Base-by-base conservation (phyloP, 805 yeast species). In the Candida chauliodis region DNA sequence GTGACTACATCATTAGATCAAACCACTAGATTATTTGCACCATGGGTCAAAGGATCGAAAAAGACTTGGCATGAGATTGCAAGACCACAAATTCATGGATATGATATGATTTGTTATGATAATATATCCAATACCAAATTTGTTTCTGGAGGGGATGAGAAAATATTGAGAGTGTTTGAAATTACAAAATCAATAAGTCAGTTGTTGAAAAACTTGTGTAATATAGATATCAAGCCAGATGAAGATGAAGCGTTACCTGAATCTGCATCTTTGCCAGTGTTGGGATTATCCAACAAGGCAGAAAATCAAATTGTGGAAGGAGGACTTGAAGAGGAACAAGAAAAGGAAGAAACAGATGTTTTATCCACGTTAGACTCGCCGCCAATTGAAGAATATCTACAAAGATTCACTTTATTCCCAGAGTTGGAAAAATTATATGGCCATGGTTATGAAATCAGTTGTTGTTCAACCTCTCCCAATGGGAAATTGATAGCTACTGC, bases 11-110 rank as follows among this genome's bases (percentile, higher is more conserved):
- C 97, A 0, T 61, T 85, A 30, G 99, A 93, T 56, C 98, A 93
- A 62, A 93, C 99, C 0, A 87, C 98, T 0, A 73, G 99, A 51
- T 56, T 93, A 17, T 83, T 74, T 59, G 80, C 95, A 0, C 76
- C 74, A 19, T 84, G 88, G 86, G 44, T 42, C 2, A 13, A 19
- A 30, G 40, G 50, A 9, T 43, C 48, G 5, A 40, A 47, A 0
- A 35, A 31, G 2, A 68, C 81, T 1, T 89, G 96, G 95, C 83
- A 82, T 55, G 99, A 93, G 58, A 82, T 93, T 59, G 87, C 96
- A 1, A 76, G 99, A 49, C 98, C 99, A 0, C 99, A 93, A 59
- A 93, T 93, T 46, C 99, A 93, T 59, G 99, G 99, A 7, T 93
- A 88, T 56, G 98, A 93, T 55, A 89, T 93, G 97, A 73, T 86